phyloP scores from a whole-genome alignment of 441 rosid genomes.

The Adansonia gregorii region DNA sequence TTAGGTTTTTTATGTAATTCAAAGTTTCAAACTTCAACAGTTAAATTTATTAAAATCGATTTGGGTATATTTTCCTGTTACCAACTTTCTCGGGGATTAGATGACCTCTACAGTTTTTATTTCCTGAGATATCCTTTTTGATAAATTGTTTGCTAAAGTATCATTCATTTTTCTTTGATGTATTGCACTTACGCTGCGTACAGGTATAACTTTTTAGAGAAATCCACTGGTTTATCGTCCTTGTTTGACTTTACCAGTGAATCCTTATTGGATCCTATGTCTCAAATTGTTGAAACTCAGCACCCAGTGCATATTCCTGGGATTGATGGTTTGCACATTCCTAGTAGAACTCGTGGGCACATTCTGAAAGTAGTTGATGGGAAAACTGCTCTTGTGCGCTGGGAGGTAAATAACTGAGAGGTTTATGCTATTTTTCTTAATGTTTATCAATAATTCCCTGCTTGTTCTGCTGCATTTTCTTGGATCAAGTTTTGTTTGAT shows the following conservation, averaged over 20 bases:
- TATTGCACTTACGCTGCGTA: constrained; percentile 28
- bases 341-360: constrained; percentile 75
- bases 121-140: constrained; percentile 17
- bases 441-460: constrained; percentile 30
- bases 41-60: neutral
- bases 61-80: neutral
- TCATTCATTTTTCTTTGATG: constrained; percentile 6
- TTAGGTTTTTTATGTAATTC: neutral
- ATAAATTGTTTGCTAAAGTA: constrained; percentile 13
- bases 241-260: constrained; percentile 67
- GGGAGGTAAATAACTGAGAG: constrained; percentile 75
- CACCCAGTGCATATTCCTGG: constrained; percentile 72
- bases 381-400: constrained; percentile 83
- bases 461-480: neutral
- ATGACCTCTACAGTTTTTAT: constrained; percentile 10
- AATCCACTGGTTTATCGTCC: constrained; percentile 84
- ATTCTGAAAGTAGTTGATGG: constrained; percentile 64
- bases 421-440: constrained; percentile 24
- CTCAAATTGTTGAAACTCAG: constrained; percentile 74
- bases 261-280: constrained; percentile 53
- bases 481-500: neutral
- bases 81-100: constrained; percentile 7
- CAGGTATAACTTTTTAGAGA: constrained; percentile 93
- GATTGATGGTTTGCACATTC: constrained; percentile 78
- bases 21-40: constrained; percentile 9